A percentile compares a stretch with the other conserved stretches of the same genome.
phyloP scores from a whole-genome alignment of 2,329 filamentous ascomycete species.

The Neoscytalidium dimidiatum region DNA sequence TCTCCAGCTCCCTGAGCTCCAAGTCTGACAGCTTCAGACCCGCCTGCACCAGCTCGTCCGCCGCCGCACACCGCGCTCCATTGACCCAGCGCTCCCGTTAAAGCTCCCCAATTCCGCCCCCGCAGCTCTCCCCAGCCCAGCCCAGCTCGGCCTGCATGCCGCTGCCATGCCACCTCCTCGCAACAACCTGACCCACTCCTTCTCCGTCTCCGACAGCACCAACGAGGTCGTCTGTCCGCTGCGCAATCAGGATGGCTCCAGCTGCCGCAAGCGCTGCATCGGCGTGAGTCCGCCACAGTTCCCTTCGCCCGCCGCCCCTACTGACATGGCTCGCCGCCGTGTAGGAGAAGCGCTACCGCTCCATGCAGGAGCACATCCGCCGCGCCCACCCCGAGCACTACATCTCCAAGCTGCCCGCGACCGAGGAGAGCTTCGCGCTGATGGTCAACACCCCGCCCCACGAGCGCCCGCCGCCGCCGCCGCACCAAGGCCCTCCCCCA shows the following conservation, averaged over 20 bases:
- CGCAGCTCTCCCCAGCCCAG: conserved; percentile 38
- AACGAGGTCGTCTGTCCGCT: conserved; percentile 97
- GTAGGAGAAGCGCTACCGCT: conserved; percentile 93
- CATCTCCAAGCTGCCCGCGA: conserved; percentile 95
- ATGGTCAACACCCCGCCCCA: conserved; percentile 92
- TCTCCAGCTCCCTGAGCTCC: conserved; percentile 6
- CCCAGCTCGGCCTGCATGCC: conserved; percentile 44
- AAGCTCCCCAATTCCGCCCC: conserved; percentile 22
- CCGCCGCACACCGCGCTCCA: not conserved
- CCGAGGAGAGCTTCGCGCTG: conserved; percentile 93
- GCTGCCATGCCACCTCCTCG: conserved; percentile 78
- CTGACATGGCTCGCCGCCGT: conserved; percentile 34
- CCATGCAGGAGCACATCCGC: conserved; percentile 99
- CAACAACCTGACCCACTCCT: conserved; percentile 82
- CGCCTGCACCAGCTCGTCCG: not conserved
- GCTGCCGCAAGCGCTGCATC: conserved; percentile 95
- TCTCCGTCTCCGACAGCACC: conserved; percentile 87
- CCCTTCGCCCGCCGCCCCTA: conserved; percentile 21
- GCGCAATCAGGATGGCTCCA: conserved; percentile 92
- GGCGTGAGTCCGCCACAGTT: conserved; percentile 71
- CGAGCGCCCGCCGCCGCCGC: conserved; percentile 62
- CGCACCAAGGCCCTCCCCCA: conserved; percentile 35
- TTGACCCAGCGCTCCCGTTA: not conserved
- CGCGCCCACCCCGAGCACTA: conserved; percentile 96
- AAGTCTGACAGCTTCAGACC: not conserved